phyloP scores from a whole-genome alignment of 495 filamentous ascomycete species.

The Xylaria flabelliformis region DNA sequence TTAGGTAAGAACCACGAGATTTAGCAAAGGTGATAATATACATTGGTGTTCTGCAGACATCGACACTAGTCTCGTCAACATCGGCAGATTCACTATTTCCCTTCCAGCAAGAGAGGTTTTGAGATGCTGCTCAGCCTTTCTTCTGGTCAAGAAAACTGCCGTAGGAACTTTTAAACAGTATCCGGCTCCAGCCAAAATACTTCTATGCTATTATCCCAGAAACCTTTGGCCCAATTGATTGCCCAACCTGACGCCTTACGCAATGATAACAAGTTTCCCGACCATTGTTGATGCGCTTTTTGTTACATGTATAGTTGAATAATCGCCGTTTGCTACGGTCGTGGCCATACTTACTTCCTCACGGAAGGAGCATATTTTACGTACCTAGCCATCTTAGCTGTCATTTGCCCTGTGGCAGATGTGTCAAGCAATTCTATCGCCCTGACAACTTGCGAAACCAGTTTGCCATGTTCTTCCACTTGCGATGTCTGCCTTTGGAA shows the following conservation, averaged over 20 bases:
- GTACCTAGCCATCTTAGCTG: neutral
- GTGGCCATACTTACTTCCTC: neutral
- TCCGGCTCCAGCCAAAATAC: slow-evolving; percentile 8
- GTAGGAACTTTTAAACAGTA: neutral
- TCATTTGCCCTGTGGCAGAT: neutral
- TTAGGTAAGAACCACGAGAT: neutral
- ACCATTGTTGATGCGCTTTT: slow-evolving; percentile 5
- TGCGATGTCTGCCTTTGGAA: slow-evolving; percentile 35
- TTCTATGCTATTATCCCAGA: slow-evolving; percentile 8
- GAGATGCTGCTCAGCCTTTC: neutral
- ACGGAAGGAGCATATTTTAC: neutral
- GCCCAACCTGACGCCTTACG: neutral
- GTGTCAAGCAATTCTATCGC: slow-evolving; percentile 38
- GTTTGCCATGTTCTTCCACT: slow-evolving; percentile 38
- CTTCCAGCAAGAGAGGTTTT: neutral
- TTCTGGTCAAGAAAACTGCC: neutral
- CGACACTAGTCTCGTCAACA: neutral
- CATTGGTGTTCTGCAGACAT: neutral
- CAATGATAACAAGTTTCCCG: neutral
- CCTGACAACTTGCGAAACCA: slow-evolving; percentile 43
- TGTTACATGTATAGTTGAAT: neutral
- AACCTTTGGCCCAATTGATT: neutral
- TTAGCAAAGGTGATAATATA: neutral
- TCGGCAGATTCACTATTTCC: neutral
- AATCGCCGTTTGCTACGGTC: neutral